These are phyloP conservation scores for Termitomyces heimii DNA, from an alignment of 768 basidiomycete species.

Conservation along the genomic window DNA sequence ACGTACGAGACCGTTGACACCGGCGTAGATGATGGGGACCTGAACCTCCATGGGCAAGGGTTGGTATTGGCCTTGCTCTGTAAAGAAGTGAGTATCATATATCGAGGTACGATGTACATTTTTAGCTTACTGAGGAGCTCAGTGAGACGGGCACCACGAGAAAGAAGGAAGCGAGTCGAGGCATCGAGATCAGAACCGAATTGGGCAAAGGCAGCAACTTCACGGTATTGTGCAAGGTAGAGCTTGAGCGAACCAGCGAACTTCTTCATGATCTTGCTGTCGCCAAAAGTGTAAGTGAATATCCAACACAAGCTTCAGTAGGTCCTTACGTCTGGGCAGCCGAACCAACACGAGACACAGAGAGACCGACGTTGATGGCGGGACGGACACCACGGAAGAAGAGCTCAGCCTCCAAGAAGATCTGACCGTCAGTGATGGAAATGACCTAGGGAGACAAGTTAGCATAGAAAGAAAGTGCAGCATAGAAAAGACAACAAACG, in stretches of 20 bases:
- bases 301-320: not conserved
- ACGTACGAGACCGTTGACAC: conserved; percentile 96
- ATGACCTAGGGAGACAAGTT: conserved; percentile 63
- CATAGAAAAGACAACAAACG: conserved; percentile 33
- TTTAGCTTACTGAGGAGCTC: conserved; percentile 77
- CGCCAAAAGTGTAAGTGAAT: conserved; percentile 1
- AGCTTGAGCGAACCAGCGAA: conserved; percentile 99
- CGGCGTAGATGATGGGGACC: conserved; percentile 98
- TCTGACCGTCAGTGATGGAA: conserved; percentile 99
- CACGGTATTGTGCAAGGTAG: conserved; percentile 99
- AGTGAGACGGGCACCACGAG: conserved; percentile 96
- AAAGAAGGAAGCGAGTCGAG: conserved; percentile 96
- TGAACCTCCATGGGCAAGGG: conserved; percentile 92
- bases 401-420: conserved; percentile 99
- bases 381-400: conserved; percentile 99
- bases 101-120: not conserved
- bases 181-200: conserved; percentile 99
- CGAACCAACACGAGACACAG: conserved; percentile 99
- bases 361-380: conserved; percentile 99
- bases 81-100: conserved; percentile 15
- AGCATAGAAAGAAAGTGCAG: conserved; percentile 1
- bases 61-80: conserved; percentile 98
- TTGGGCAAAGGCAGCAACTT: conserved; percentile 98
- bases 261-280: conserved; percentile 99
- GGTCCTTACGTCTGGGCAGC: conserved; percentile 93